Evolutionary conservation across 2,329 filamentous ascomycete species (phyloP), one percentile per base, ranked within the genome.

Genomic region (Aspergillus novoparasiticus): DNA sequence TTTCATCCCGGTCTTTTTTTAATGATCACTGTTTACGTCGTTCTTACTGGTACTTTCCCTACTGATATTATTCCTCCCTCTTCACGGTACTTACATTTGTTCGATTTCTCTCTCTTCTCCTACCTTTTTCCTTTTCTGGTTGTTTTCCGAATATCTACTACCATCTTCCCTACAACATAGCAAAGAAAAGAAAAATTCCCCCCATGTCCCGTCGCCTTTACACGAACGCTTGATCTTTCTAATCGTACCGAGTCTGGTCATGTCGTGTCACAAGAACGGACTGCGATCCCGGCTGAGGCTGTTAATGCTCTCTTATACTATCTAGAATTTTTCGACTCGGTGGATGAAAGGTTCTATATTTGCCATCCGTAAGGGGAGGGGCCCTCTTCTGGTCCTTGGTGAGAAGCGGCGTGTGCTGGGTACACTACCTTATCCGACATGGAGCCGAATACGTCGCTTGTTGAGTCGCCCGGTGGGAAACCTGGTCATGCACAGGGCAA

Each of bases 231-330:
- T 55, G 41, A 61, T 63, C 55, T 58, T 57, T 54, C 45, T 54
- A 39, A 55, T 60, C 43, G 60, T 58, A 34, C 57, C 55, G 59
- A 59, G 58, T 65, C 66, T 67, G 70, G 69, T 69, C 69, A 75
- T 75, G 73, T 73, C 70, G 68, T 73, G 70, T 71, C 69, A 65
- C 68, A 67, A 64, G 66, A 65, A 70, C 70, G 54, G 58, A 64
- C 64, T 70, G 59, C 65, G 64, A 69, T 73, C 68, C 69, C 68
- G 59, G 62, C 63, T 62, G 67, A 68, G 72, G 72, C 67, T 68
- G 64, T 66, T 62, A 53, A 68, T 67, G 58, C 57, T 53, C 68
- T 59, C 60, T 59, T 65, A 62, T 64, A 63, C 58, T 54, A 55
- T 67, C 51, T 64, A 65, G 59, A 14, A 14, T 28, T 46, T 62